Evolutionary conservation across 2,329 filamentous ascomycete genomes (phyloP), one percentile per base, ranked within the genome.

Genomic region (Cercospora sp.): DNA sequence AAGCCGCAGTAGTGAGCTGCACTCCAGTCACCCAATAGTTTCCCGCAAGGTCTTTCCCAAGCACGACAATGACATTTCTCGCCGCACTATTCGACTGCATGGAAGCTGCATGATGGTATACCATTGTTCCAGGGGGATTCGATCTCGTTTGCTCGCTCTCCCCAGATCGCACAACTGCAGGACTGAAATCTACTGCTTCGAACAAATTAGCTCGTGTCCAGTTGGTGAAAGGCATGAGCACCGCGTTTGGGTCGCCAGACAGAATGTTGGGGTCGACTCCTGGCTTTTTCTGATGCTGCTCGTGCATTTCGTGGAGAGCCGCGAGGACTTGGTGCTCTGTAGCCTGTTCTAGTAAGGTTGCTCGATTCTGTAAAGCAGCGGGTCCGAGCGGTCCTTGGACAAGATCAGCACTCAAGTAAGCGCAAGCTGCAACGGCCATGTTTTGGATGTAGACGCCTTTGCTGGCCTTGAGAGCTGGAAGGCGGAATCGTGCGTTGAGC

Each of bases 181-280:
- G 45, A 49, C 75, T 74, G 60, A 84, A 83, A 71, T 84, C 80
- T 6, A 75, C 72, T 7, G 45, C 61, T 1, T 77, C 71, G 53
- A 78, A 79, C 24, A 83, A 72, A 43, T 77, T 73, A 7, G 74
- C 79, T 53, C 78, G 78, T 5, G 77, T 73, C 80, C 80, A 82
- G 68, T 84, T 84, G 8, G 76, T 80, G 40, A 80, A 76, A 2
- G 72, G 66, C n/a, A 84, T 63, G 7, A 83, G 73, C 5, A 65
- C 2, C 1, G 61, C 62, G 16, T 10, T 71, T 0, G 78, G 40
- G 10, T 78, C 74, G 5, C 45, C 62, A 12, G 21, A 65, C 9
- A 65, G 2, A 10, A 45, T 43, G 12, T 40, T 57, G 6, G 53
- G 49, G 8, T 65, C 62, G 32, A 28, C n/a, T 32, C 53, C 51